Evolutionary conservation across 2,329 filamentous ascomycete genomes (phyloP), one percentile per base, ranked within the genome.

Genomic region (Neurospora crassa): DNA sequence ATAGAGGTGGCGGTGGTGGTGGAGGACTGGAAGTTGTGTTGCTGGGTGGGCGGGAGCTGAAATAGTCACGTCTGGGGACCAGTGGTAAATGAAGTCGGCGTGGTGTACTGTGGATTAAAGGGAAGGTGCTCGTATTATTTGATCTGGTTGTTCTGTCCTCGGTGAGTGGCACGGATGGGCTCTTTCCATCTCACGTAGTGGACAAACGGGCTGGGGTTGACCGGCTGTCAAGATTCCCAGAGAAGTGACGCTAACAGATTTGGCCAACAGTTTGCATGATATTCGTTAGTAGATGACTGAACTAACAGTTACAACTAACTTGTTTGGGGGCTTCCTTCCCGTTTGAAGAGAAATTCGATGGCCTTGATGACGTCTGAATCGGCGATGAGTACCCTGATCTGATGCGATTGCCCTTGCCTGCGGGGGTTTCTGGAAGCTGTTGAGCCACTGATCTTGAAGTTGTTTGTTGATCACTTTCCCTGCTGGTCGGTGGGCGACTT

Each of bases 11-110:
- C 29, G 59, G 16, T 7, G 7, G 63, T 41, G 59, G 20, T 7
- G 12, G 24, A 41, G 24, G 67, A 1, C 14, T 69, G 40, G 41
- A n/a, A 42, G 41, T 68, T 40, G 67, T 8, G 41, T 68, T 40
- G 67, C 10, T 37, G 41, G 11, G 10, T 68, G 11, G 29, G 29
- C 34, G 41, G 20, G 12, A 29, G 20, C 3, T 53, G n/a, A 24
- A 24, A 18, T 40, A 24, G 34, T n/a, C 16, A 24, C 20, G 67
- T 45, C 40, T 29, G 67, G 14, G 47, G 73, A 70, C 71, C 72
- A 73, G 63, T 73, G 67, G 59, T 74, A 72, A 70, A 71, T 72
- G n/a, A 71, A 40, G 67, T 74, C 71, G 47, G 73, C 24, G 34
- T 72, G 71, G 11, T 74, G 69, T 72, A 72, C 47, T 69, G 41